Base-by-base conservation (phyloP, 2,329 filamentous ascomycete species). In the Neurospora sp. region DNA sequence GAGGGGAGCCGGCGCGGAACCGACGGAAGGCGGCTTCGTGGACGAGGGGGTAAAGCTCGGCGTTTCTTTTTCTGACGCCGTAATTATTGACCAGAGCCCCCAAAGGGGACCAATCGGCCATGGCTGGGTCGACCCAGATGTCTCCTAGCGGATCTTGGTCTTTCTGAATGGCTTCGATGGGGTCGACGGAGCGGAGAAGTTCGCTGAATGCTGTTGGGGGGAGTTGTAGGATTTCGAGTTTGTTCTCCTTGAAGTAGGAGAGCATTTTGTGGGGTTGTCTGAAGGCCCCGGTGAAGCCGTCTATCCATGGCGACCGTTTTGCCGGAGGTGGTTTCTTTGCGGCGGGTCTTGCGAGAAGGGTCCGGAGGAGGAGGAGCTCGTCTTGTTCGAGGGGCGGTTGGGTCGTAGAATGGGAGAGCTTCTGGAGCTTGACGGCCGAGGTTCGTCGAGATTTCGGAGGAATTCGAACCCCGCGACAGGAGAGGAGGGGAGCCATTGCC, bases 151-250 rank as follows among this genome's bases (percentile, higher is more conserved):
- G 77, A 76, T 90, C 89, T 23, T 87, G 76, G 13, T 84, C 78
- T 23, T 79, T 76, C 68, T 85, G 81, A 19, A 88, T 78, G 28
- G 78, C 75, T 13, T 39, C 38, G 4, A 85, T 75, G 0, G 91
- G 90, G 70, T 91, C 88, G 9, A 93, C 78, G 5, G 84, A 82
- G 40, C 84, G 84, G 38, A 94, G 77, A 10, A 91, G 84, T 72
- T 91, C 88, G 1, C 88, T 87, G 75, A 93, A 89, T 0, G 84
- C 84, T 1, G 84, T 81, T 1, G 82, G 78, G 0, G 89, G 83
- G 28, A 93, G 76, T 33, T 58, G 46, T 6, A 62, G 52, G 28
- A 62, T 62, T 6, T 62, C 52, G 28, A 62, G 52, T 36, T 62
- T 62, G 0, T 72, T 68, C 15, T 73, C 73, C 6, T 83, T 73